Base-by-base conservation (phyloP, 495 filamentous ascomycete species). In the Glonium stellatum region DNA sequence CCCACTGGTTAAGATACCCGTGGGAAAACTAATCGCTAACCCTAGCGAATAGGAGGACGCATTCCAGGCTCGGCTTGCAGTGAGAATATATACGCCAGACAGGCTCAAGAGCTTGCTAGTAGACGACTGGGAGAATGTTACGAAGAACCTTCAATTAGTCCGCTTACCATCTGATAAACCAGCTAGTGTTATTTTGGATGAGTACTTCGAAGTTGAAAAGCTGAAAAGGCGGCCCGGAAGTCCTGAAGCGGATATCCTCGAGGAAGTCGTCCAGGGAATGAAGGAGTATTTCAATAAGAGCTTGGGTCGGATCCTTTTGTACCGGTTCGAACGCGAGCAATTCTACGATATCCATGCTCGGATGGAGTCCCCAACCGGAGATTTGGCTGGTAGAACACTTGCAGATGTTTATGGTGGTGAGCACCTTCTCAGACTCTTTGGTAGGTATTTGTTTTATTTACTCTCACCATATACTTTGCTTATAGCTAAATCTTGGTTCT, bases 81-180 rank as follows among this genome's bases (percentile, higher is more conserved):
- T 97, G 68, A 89, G 88, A 55, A 82, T 98, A 54, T 76, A 83
- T 46, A 82, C 88, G 44, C 89, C 93, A 1, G 93, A 97, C 68
- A 81, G 85, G 54, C 74, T 98, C 52, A 97, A 97, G 75, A 85
- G 86, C 18, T 76, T 93, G 47, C 84, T 98, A 3, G 93, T 98
- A 41, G 93, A 98, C 67, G 93, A 98, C 75, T 98, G 93, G 93
- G 93, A 98, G 73, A 95, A 96, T 65, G 83, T 97, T 52, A 98
- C 93, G 51, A 97, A 97, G 78, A 90, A 92, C 68, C 82, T 87
- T 61, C 86, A 89, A 66, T 84, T 97, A 2, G 89, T 96, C 15
- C 82, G 85, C 0, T 78, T 98, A 10, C 93, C 93, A 0, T 82
- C 87, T n/a, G 75, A 79, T 22, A 79, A 84, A 52, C 84, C 89